These are phyloP conservation scores for Notholithocarpus densiflorus DNA, from an alignment of 306 rosid species.

Conservation along the genomic window DNA sequence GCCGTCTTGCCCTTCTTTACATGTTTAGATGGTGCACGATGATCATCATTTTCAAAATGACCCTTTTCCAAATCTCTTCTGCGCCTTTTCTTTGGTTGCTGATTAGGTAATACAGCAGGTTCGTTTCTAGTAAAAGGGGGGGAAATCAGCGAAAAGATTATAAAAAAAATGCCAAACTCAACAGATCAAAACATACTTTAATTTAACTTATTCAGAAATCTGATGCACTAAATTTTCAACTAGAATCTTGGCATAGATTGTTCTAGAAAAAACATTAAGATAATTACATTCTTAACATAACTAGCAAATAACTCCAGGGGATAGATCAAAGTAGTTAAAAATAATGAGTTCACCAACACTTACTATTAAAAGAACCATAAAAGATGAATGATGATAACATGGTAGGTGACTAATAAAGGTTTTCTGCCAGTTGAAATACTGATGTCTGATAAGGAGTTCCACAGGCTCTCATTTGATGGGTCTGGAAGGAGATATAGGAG, in stretches of 20 bases:
- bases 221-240: background rate
- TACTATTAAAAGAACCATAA: background rate
- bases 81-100: conserved; percentile 93
- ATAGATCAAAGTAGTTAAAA: background rate
- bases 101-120: conserved; percentile 64
- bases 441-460: too few relatives aligned
- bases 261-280: conserved; percentile 10
- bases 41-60: conserved; percentile 52
- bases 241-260: conserved; percentile 11
- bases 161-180: conserved; percentile 1
- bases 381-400: background rate
- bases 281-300: background rate
- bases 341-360: background rate
- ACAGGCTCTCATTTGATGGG: background rate
- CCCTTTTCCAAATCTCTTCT: conserved; percentile 73
- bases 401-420: background rate
- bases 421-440: too few relatives aligned
- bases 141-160: conserved; percentile 14
- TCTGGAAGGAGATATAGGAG: background rate
- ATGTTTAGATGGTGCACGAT: conserved; percentile 51
- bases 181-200: conserved; percentile 11
- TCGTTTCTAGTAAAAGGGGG: conserved; percentile 40
- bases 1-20: conserved; percentile 63
- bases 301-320: background rate
- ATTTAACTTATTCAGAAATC: conserved; percentile 12